Evolutionary conservation across 208 protist genomes (phyloP).

Genomic region (Naegleria gruberi): DNA sequence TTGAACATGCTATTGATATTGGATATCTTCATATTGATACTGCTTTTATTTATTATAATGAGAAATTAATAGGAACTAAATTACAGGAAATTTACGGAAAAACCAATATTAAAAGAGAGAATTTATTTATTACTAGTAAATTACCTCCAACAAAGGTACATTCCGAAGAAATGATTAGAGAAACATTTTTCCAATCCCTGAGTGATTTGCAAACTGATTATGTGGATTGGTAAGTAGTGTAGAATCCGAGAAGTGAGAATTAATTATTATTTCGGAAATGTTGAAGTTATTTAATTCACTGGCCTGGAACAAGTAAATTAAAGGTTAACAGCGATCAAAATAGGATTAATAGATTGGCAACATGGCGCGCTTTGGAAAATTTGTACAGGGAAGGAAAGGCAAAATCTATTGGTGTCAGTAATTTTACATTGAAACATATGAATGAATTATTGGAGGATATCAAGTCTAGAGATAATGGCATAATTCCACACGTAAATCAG

Average conservation of each 20-base stretch:
- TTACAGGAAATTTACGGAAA: background rate
- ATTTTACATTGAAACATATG: conserved; percentile 9
- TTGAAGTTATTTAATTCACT: conserved; percentile 21
- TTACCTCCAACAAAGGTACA: conserved; percentile 3
- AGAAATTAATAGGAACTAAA: background rate
- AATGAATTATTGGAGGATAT: background rate
- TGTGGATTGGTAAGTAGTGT: background rate
- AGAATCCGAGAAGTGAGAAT: no score
- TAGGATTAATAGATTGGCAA: background rate
- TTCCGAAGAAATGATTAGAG: background rate
- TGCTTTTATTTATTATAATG: background rate
- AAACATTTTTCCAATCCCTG: background rate
- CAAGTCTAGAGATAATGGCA: background rate
- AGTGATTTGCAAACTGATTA: background rate
- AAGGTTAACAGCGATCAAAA: background rate
- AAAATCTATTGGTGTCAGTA: conserved; percentile 9
- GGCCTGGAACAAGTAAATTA: conserved; percentile 1
- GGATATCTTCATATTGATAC: conserved; percentile 17
- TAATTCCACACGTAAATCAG: background rate
- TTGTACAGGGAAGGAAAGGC: background rate
- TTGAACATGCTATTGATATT: background rate
- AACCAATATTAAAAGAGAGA: background rate
- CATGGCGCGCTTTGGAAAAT: conserved; percentile 9
- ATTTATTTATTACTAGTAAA: conserved; percentile 18
- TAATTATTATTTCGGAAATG: background rate